Evolutionary conservation across 306 rosid species (phyloP), one percentile per base, ranked within the genome.

Genomic region (Hippophae gyantsensis): DNA sequence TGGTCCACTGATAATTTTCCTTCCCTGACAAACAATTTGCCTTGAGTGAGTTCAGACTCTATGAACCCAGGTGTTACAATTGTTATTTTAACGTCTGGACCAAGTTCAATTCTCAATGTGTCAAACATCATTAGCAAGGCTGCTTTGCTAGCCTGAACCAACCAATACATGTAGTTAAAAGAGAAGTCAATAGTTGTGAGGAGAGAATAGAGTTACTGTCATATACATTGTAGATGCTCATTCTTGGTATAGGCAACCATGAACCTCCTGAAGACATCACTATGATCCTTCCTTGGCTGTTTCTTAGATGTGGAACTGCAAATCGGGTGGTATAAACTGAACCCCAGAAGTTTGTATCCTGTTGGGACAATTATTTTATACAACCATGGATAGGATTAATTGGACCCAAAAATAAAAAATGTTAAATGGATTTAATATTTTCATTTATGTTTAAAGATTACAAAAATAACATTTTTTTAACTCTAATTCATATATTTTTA

Each of bases 321-420:
- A 67, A 64, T n/a, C 64, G 38, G 45, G 83, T 86, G 2, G 78
- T 70, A 60, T 84, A 74, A 46, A 82, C 78, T 7, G 84, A 63
- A 45, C 94, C 95, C 97, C 97, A 86, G 71, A 81, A 89, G 61
- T 89, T 89, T 26, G 83, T 86, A 3, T 84, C 97, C 95, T 86
- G 65, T 14, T 27, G 1, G 0, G 6, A 10, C 13, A 32, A 40
- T 54, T 8, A 63, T 18, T 10, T 14, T 23, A 48, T 0, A 10
- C 11, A 3, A 46, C 11, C 49, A 46, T 12, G 11, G 11, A 46
- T 12, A 46, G 11, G 11, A 46, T 7, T 11, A 48, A 10, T 9
- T 46, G 11, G 6, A 48, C n/a, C 6, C 11, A 11, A 48, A 18
- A 11, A n/a, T 11, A 10, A 18, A 6, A 10, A 3, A 13, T 10